Evolutionary conservation across 2,329 filamentous ascomycete genomes (phyloP).

Genomic region (Aspergillus tanneri): DNA sequence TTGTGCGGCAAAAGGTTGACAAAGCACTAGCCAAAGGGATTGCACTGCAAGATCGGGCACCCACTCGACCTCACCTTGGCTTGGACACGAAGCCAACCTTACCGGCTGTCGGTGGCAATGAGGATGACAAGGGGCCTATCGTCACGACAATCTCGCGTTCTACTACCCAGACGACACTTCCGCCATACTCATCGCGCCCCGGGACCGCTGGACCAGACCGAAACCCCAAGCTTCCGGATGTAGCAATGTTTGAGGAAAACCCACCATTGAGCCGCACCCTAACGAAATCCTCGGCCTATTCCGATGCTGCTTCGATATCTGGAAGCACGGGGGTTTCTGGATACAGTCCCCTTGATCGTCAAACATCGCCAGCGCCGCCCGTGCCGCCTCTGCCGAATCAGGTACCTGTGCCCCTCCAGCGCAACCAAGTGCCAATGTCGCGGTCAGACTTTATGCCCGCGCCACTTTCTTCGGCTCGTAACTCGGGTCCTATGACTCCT

Average conservation of each 20-base stretch:
- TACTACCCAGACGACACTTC: constrained; percentile 62
- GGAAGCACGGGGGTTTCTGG: constrained; percentile 31
- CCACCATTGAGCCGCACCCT: constrained; percentile 43
- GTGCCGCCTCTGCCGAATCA: constrained; percentile 32
- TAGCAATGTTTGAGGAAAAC: constrained; percentile 42
- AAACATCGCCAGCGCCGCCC: constrained; percentile 29
- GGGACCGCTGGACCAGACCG: constrained; percentile 48
- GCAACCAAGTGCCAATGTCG: constrained; percentile 16
- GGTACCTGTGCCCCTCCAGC: constrained; percentile 22
- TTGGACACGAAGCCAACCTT: constrained; percentile 54
- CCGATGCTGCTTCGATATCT: constrained; percentile 51
- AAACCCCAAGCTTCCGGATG: constrained; percentile 42
- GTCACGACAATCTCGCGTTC: constrained; percentile 35
- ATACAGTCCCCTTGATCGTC: constrained; percentile 38
- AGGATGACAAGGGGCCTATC: constrained; percentile 38
- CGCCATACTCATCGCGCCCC: constrained; percentile 61
- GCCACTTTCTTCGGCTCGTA: constrained; percentile 24
- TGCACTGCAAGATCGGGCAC: constrained; percentile 54
- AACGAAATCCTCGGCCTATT: constrained; percentile 52
- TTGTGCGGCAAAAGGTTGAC: constrained; percentile 83
- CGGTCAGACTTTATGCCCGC: constrained; percentile 12
- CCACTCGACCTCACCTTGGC: constrained; percentile 37
- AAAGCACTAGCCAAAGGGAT: constrained; percentile 81
- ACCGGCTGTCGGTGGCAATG: constrained; percentile 59
- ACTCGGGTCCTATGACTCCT: constrained; percentile 16